A percentile compares a stretch with the other conserved stretches of the same genome.
Evolutionary conservation across 179 eudicot species (phyloP).

Genomic region (Vitellaria paradoxa): DNA sequence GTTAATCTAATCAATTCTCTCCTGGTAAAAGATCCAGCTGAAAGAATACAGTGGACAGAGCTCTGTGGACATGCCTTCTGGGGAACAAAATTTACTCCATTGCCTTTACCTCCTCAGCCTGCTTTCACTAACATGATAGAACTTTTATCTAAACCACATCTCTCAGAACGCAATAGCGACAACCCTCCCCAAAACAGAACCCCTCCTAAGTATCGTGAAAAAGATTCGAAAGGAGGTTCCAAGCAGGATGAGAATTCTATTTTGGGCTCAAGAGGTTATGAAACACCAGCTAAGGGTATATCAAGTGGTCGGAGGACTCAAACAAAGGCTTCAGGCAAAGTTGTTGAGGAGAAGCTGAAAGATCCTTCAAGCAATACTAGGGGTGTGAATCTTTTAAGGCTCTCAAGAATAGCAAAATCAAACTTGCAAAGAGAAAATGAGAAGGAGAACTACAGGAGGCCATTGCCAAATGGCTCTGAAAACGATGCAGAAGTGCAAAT

Average conservation of each 20-base stretch:
- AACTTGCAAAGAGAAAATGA: constrained; percentile 89
- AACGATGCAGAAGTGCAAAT: constrained; percentile 86
- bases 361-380: constrained; percentile 48
- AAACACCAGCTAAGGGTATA: constrained; percentile 65
- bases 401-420: constrained; percentile 93
- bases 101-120: constrained; percentile 78
- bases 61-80: constrained; percentile 86
- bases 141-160: constrained; percentile 50
- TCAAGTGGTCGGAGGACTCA: constrained; percentile 59
- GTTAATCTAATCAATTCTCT: constrained; percentile 80
- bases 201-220: constrained; percentile 55
- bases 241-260: constrained; percentile 62
- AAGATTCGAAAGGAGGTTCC: constrained; percentile 45
- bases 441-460: constrained; percentile 93
- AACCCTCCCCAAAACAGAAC: constrained; percentile 55
- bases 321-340: constrained; percentile 47
- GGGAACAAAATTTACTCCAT: constrained; percentile 45
- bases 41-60: constrained; percentile 90
- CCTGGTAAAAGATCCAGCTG: constrained; percentile 89
- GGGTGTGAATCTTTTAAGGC: constrained; percentile 79
- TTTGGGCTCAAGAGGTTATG: constrained; percentile 42
- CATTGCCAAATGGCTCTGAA: constrained; percentile 62
- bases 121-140: constrained; percentile 76
- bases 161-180: constrained; percentile 65
- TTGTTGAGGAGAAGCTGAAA: constrained; percentile 52